These are phyloP conservation scores for Psidium guajava DNA, from an alignment of 345 rosid genomes.

Conservation along the genomic window DNA sequence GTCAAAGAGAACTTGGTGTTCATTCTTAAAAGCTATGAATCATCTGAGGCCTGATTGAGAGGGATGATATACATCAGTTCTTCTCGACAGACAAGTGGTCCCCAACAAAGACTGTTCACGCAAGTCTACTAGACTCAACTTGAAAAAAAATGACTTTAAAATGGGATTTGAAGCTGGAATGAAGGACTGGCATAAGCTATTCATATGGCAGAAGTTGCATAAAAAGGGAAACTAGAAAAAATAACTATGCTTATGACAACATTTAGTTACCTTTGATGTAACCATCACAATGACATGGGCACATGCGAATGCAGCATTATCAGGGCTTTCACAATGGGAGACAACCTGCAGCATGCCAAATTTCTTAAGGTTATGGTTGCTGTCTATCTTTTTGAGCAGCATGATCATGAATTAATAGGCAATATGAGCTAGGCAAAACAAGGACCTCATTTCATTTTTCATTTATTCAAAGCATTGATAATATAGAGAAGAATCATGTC, in stretches of 20 bases:
- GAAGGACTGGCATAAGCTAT: neutral
- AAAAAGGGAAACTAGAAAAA: neutral
- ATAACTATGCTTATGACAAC: neutral
- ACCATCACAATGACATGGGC: constrained; percentile 63
- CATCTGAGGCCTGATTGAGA: neutral
- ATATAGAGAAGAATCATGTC: neutral
- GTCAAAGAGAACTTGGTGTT: neutral
- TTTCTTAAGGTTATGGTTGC: neutral
- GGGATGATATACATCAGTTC: neutral
- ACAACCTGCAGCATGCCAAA: constrained; percentile 37
- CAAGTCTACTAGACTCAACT: neutral
- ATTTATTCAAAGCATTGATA: neutral
- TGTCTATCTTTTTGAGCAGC: neutral
- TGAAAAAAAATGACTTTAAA: neutral
- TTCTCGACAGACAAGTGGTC: neutral
- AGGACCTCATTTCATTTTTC: neutral
- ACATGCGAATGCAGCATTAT: constrained; percentile 53
- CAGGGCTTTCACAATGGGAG: constrained; percentile 45
- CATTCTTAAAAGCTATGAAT: neutral
- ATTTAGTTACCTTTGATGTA: constrained; percentile 54
- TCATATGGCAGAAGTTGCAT: neutral
- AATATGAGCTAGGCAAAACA: neutral
- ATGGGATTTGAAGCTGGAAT: neutral
- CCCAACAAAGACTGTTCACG: neutral
- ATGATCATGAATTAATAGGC: neutral